These are phyloP conservation scores for Sarocladiaceae sp. DNA, from an alignment of 2,329 filamentous ascomycete species.

Conservation along the genomic window DNA sequence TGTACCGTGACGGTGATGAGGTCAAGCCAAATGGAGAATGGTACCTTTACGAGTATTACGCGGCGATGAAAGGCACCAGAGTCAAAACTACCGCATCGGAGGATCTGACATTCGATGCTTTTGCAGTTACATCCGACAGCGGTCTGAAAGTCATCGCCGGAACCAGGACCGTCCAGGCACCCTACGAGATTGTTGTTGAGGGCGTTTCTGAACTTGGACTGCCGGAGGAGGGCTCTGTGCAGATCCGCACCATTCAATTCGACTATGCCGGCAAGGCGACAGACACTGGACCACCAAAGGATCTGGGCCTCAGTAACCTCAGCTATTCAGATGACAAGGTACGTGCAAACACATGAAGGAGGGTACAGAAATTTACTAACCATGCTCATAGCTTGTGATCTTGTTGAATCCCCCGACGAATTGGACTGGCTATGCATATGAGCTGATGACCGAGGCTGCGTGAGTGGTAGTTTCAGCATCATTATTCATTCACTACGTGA, in stretches of 20 bases:
- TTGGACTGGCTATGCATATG: neutral
- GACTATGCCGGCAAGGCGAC: conserved; percentile 6
- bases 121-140: conserved; percentile 4
- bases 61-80: conserved; percentile 5
- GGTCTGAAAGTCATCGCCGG: conserved; percentile 10
- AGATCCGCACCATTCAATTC: conserved; percentile 10
- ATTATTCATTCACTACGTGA: no score
- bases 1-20: neutral
- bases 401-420: neutral
- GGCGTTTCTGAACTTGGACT: conserved; percentile 9
- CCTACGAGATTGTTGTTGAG: conserved; percentile 6
- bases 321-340: conserved; percentile 5
- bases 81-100: conserved; percentile 9
- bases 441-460: no score
- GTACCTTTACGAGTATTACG: conserved; percentile 13
- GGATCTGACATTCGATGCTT: conserved; percentile 10
- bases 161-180: neutral
- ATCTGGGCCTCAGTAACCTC: conserved; percentile 6
- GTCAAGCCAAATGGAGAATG: conserved; percentile 12
- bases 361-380: neutral
- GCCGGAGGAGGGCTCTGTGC: conserved; percentile 3
- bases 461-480: no score
- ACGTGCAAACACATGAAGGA: neutral
- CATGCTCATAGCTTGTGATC: conserved; percentile 4
- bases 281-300: conserved; percentile 7